Conservation (phyloP, 2,329 filamentous ascomycete species). For the Plectosphaerella plurivora region DNA sequence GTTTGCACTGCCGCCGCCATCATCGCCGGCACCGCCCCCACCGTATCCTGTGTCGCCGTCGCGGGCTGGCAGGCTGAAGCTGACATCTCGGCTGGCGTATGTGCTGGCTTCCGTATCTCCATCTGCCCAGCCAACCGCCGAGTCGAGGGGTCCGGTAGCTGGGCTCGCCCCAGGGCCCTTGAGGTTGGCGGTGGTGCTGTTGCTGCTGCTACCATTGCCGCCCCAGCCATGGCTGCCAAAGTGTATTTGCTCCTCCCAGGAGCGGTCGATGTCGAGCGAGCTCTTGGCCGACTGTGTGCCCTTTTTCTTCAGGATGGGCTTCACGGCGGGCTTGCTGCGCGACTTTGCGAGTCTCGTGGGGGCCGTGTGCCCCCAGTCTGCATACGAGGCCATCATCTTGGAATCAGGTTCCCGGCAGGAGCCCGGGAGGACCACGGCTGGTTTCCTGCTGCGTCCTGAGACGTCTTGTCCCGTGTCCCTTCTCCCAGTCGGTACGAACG, state of each 20-base stretch:
- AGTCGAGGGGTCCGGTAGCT: slow-evolving; percentile 7
- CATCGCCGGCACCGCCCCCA: slow-evolving; percentile 4
- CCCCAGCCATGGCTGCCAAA: slow-evolving; percentile 28
- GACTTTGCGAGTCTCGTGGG: slow-evolving; percentile 39
- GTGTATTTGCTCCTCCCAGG: slow-evolving; percentile 49
- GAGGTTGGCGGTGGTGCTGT: slow-evolving; percentile 8
- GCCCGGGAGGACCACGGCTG: no score
- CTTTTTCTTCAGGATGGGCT: slow-evolving; percentile 59
- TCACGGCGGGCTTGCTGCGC: slow-evolving; percentile 44
- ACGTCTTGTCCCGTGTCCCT: no score
- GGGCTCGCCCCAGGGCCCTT: neutral
- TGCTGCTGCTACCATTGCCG: slow-evolving; percentile 1
- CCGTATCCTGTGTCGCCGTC: slow-evolving; percentile 19
- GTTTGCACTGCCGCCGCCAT: slow-evolving; percentile 4
- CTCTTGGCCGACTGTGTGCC: slow-evolving; percentile 52
- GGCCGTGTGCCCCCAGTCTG: slow-evolving; percentile 21
- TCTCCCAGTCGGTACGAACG: no score
- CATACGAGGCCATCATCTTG: slow-evolving; percentile 28
- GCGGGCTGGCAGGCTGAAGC: slow-evolving; percentile 36
- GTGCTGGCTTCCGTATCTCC: slow-evolving; percentile 10
- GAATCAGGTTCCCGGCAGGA: neutral
- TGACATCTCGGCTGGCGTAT: slow-evolving; percentile 34
- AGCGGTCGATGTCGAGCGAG: slow-evolving; percentile 56
- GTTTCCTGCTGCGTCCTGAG: no score
- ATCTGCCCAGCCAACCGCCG: slow-evolving; percentile 1